A percentile compares a stretch with the other conserved stretches of the same genome.
phyloP scores from a whole-genome alignment of 192 early-diverging fungal species.

The Oehlia diaphana region DNA sequence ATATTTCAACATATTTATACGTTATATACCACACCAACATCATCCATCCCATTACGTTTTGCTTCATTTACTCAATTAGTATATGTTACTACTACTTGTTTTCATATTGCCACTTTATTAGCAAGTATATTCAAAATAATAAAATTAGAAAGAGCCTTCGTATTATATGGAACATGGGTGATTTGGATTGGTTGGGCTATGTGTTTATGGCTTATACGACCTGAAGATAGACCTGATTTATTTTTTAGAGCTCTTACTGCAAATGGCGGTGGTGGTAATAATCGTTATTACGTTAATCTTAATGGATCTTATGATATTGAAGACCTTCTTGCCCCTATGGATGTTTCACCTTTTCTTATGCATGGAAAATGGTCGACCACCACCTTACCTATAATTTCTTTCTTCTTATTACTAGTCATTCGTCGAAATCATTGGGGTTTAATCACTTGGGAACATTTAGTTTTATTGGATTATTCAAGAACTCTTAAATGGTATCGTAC shows the following conservation, averaged over 20 bases:
- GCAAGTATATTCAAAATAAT: conserved; percentile 45
- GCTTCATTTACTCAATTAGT: conserved; percentile 48
- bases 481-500: conserved; percentile 46
- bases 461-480: conserved; percentile 43
- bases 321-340: conserved; percentile 27
- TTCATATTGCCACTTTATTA: conserved; percentile 47
- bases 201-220: conserved; percentile 41
- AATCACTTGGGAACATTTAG: conserved; percentile 54
- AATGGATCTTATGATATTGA: conserved; percentile 17
- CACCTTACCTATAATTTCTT: conserved; percentile 45
- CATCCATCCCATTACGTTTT: conserved; percentile 10
- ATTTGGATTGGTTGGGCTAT: conserved; percentile 58
- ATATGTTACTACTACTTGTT: conserved; percentile 43
- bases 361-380: conserved; percentile 43
- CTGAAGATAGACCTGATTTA: conserved; percentile 29
- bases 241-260: not conserved
- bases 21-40: conserved; percentile 34
- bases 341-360: conserved; percentile 44
- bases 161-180: conserved; percentile 60
- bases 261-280: not conserved
- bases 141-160: conserved; percentile 47
- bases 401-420: conserved; percentile 47
- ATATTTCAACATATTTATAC: conserved; percentile 42
- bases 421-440: conserved; percentile 56
- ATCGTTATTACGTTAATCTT: not conserved